Base-by-base conservation (phyloP, 1,284 basidiomycete genomes). In the Cryptococcus wingfieldii region DNA sequence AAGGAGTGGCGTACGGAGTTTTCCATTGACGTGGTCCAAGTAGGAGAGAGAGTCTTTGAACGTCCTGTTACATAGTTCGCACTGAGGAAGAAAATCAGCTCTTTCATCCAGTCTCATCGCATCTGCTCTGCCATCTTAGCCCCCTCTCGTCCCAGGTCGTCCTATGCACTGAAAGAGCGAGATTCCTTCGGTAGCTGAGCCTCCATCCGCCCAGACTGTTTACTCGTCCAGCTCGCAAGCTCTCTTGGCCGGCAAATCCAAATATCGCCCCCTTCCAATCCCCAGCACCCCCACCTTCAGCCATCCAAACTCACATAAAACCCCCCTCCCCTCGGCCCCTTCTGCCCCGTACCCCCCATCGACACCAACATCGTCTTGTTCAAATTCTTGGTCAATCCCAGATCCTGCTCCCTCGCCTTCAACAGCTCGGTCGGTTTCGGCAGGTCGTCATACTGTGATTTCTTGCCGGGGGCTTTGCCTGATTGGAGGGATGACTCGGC, bases 31-130 rank as follows among this genome's bases (percentile, higher is more conserved):
- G 74, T 99, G 96, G 74, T 98, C 95, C 50, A 99, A 80, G 73
- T 98, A 98, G 1, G 86, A 89, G 27, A 87, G 83, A 58, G 86
- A 94, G 71, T 98, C 95, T 76, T 96, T 97, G 77, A 91, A 90
- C 19, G 89, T 96, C 63, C 90, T 81, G 65, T 85, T 87, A 73
- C 93, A 97, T 9, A 87, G 79, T 68, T 94, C 91, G 69, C 93
- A 97, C 77, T 78, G 5, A 18, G n/a, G 12, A 12, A 12, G 23
- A 25, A 13, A 47, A 31, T 38, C 47, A 47, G n/a, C 38, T 31
- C 31, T 28, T 39, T 38, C 41, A 27, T 9, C 14, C 6, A 9
- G 9, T 16, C 7, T 25, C 18, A 2, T 19, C 14, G 39, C 42
- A 13, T 25, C 12, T 13, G n/a, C 16, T 12, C 18, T 44, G 10